Conservation (phyloP, 2,329 filamentous ascomycete genomes). For the Pseudogymnoascus sp. region DNA sequence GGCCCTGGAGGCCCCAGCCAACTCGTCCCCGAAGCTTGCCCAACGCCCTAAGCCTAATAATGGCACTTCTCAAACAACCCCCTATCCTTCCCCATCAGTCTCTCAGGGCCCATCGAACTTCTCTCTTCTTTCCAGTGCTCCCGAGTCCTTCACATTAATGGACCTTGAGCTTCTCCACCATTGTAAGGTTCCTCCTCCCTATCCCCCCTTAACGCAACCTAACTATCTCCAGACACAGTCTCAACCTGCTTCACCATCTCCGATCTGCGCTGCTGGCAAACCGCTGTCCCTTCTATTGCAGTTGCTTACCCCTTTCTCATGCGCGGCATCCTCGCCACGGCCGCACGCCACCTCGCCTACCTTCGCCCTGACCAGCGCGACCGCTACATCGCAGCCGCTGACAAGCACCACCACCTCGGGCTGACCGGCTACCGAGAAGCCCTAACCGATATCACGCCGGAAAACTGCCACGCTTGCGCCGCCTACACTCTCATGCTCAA, state of each 20-base stretch:
- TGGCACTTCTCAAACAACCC: conserved; percentile 3
- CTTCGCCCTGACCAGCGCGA: conserved; percentile 9
- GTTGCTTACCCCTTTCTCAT: conserved; percentile 17
- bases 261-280: conserved; percentile 13
- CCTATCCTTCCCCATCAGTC: neutral
- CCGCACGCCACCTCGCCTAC: conserved; percentile 16
- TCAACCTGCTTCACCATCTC: conserved; percentile 14
- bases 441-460: conserved; percentile 9
- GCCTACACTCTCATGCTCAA: conserved; percentile 13
- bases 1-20: neutral
- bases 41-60: neutral
- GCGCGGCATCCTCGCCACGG: conserved; percentile 15
- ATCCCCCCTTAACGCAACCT: neutral
- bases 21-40: neutral
- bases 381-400: conserved; percentile 7
- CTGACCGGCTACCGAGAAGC: conserved; percentile 11
- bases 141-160: conserved; percentile 1
- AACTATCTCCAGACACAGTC: conserved; percentile 9
- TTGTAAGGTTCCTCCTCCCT: neutral
- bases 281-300: conserved; percentile 14
- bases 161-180: conserved; percentile 19
- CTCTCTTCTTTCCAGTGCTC: neutral
- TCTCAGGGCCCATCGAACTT: neutral
- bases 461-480: conserved; percentile 16
- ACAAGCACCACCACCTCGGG: conserved; percentile 12